A percentile compares a stretch with the other conserved stretches of the same genome.
phyloP scores from a whole-genome alignment of 192 early-diverging fungal genomes.

The Coemansia sp. region DNA sequence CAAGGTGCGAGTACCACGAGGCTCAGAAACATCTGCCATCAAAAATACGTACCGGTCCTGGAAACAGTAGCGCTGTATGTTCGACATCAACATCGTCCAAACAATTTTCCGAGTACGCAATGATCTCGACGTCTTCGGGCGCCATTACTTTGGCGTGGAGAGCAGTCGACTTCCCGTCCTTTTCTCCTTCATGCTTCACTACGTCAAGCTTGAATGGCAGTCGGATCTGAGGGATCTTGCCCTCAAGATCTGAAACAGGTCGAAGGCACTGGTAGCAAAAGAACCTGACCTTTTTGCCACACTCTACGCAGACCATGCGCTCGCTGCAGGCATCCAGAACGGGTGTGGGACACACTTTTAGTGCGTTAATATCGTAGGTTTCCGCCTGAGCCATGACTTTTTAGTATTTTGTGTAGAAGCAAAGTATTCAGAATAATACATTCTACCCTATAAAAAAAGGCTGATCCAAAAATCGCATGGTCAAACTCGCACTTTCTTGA shows the following conservation, averaged over 20 bases:
- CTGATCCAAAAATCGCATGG: background rate
- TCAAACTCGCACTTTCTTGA: background rate
- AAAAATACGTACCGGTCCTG: slow-evolving; percentile 60
- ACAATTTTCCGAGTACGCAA: slow-evolving; percentile 54
- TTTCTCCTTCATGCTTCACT: slow-evolving; percentile 80
- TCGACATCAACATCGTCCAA: slow-evolving; percentile 66
- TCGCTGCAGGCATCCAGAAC: slow-evolving; percentile 47
- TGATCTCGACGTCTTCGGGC: slow-evolving; percentile 67
- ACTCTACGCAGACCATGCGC: slow-evolving; percentile 60
- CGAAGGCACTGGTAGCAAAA: slow-evolving; percentile 75
- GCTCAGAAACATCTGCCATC: background rate
- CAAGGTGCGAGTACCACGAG: background rate
- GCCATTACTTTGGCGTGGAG: slow-evolving; percentile 84
- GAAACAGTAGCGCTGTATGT: slow-evolving; percentile 78
- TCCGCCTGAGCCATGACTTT: slow-evolving; percentile 19
- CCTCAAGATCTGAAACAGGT: slow-evolving; percentile 55
- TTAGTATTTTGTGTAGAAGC: background rate
- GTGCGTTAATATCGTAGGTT: slow-evolving; percentile 41
- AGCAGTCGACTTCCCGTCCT: slow-evolving; percentile 86
- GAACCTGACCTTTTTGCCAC: slow-evolving; percentile 67
- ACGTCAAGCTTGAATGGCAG: slow-evolving; percentile 77
- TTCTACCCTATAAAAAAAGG: background rate
- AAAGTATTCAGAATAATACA: background rate
- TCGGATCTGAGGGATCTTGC: slow-evolving; percentile 62
- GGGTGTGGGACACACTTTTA: slow-evolving; percentile 24